phyloP scores from a whole-genome alignment of 164 flowering plant species.

The Chimonanthus salicifolius region DNA sequence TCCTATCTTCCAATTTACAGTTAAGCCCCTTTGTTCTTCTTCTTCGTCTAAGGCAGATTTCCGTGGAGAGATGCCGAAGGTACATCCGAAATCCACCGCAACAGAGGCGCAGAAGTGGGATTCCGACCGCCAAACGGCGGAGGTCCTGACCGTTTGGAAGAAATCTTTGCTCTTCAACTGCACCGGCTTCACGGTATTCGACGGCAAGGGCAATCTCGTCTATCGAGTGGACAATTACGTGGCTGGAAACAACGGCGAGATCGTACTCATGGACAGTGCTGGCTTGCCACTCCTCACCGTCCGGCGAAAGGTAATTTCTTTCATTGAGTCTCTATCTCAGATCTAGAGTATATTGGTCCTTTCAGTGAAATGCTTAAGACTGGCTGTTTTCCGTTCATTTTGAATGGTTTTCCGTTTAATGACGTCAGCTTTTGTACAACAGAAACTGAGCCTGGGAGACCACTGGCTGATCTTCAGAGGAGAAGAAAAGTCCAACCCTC shows the following conservation, averaged over 20 bases:
- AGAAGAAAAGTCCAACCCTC: conserved; percentile 39
- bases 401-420: not conserved
- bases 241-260: conserved; percentile 35
- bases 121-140: not conserved
- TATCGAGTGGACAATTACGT: conserved; percentile 75
- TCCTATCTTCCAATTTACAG: not conserved
- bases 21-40: not conserved
- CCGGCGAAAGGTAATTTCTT: conserved; percentile 69
- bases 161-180: conserved; percentile 75
- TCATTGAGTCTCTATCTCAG: not conserved
- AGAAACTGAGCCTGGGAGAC: conserved; percentile 58
- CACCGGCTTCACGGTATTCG: conserved; percentile 77
- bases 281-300: conserved; percentile 70
- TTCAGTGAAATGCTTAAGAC: too few relatives aligned
- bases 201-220: conserved; percentile 53
- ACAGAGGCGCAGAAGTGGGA: not conserved
- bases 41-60: not conserved
- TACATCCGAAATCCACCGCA: not conserved
- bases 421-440: conserved; percentile 6
- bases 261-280: conserved; percentile 72
- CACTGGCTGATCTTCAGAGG: conserved; percentile 64
- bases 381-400: not conserved
- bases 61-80: not conserved
- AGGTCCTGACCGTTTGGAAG: conserved; percentile 75
- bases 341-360: not conserved